Base-by-base conservation (phyloP, 768 basidiomycete species). In the Mycena filopes region DNA sequence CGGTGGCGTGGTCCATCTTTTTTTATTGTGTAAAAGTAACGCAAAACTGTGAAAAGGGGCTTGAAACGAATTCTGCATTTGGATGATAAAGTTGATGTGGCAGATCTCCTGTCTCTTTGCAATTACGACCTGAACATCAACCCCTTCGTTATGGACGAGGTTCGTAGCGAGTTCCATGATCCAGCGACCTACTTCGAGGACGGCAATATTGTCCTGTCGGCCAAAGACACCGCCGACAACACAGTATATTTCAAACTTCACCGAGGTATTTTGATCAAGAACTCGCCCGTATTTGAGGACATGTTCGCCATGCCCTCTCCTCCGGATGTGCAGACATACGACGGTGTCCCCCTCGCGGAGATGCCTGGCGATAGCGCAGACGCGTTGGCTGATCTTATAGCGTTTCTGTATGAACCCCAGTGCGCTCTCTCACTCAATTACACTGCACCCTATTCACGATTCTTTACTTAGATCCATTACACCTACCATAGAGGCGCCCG, bases 221-320 rank as follows among this genome's bases (percentile, higher is more conserved):
- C 55, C 16, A 26, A 50, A 31, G 48, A 63, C 25, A 29, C 31
- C n/a, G 29, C 31, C n/a, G 29, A 56, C 33, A 15, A 33, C 23
- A 50, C 49, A 3, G 40, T 23, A 40, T 58, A 58, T 26, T 58
- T 64, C 23, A 55, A 55, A 25, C 49, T 58, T 6, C 55, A 63
- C 31, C 28, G 26, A 11, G 33, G 38, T 21, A 49, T 57, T 20
- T 40, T 63, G 7, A 29, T 20, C 21, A 29, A 43, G 28, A 46
- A 56, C 49, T 55, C 61, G 3, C 46, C 46, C 3, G 55, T 63
- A 6, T 56, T 63, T 18, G 28, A 15, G 1, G 62, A 50, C 26
- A 51, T 64, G 55, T 53, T 58, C 25, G 2, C 12, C 11, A 21
- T 57, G 26, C 55, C 55, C 13, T 21, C 31, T 18, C 55, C 50